Percentiles rank a stretch among this genome's conserved stretches.
Conservation (phyloP, 192 early-diverging fungal species). For the Coemansia aciculifera region DNA sequence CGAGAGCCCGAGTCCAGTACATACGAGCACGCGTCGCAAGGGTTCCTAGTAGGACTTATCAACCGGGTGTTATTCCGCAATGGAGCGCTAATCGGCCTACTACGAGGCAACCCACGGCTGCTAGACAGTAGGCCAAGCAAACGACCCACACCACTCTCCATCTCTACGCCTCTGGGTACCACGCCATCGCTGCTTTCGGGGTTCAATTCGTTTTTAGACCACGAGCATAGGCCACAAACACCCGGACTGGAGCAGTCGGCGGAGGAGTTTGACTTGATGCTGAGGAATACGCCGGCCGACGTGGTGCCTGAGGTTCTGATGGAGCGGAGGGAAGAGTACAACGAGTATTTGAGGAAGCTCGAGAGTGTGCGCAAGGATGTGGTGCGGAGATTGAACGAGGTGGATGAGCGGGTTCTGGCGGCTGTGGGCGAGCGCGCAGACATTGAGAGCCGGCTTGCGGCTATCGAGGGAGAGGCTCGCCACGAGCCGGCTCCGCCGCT, state of each 20-base stretch:
- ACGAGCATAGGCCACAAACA: not conserved
- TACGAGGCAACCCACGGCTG: slow-evolving; percentile 11
- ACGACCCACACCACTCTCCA: not conserved
- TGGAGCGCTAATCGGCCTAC: slow-evolving; percentile 24
- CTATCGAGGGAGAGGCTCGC: not conserved
- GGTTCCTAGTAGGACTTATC: slow-evolving; percentile 28
- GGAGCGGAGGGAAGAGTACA: slow-evolving; percentile 36
- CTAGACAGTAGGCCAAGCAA: not conserved
- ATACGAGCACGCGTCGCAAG: slow-evolving; percentile 23
- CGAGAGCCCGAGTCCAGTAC: not conserved
- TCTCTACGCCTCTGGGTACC: slow-evolving; percentile 11
- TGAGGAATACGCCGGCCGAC: slow-evolving; percentile 10
- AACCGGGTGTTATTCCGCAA: slow-evolving; percentile 36
- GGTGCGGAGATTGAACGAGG: slow-evolving; percentile 14
- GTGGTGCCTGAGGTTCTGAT: slow-evolving; percentile 15
- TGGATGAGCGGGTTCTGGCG: slow-evolving; percentile 26
- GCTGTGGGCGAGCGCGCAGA: slow-evolving; percentile 19
- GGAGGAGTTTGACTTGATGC: slow-evolving; percentile 28
- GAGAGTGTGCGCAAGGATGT: slow-evolving; percentile 22
- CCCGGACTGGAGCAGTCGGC: slow-evolving; percentile 14
- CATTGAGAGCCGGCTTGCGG: slow-evolving; percentile 19
- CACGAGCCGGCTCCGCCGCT: not conserved
- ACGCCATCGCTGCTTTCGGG: slow-evolving; percentile 42
- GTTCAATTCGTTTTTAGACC: slow-evolving; percentile 29
- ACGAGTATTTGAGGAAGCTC: slow-evolving; percentile 25